Percentiles rank a stretch among this genome's conserved stretches.
These are phyloP conservation scores for Rostrohypoxylon terebratum DNA, from an alignment of 495 filamentous ascomycete species.

Conservation along the genomic window DNA sequence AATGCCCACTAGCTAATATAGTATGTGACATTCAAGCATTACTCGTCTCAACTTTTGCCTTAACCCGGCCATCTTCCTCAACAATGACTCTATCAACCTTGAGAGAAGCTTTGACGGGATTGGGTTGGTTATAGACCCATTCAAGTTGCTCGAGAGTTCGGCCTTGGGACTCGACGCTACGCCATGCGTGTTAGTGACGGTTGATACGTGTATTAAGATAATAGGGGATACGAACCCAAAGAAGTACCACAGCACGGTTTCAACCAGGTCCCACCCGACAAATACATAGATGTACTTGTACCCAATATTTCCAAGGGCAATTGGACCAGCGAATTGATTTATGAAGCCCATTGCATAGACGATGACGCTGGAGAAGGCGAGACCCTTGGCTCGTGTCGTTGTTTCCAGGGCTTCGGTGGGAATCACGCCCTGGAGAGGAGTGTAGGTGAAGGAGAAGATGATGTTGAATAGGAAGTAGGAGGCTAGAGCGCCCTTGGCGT, in stretches of 20 bases:
- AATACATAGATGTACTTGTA: conserved; percentile 64
- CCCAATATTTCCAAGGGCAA: conserved; percentile 60
- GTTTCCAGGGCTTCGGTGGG: conserved; percentile 67
- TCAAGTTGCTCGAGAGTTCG: conserved; percentile 65
- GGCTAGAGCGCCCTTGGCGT: conserved; percentile 59
- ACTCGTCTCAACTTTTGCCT: conserved; percentile 59
- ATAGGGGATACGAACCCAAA: conserved; percentile 56
- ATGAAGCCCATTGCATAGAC: conserved; percentile 61
- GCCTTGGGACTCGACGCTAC: conserved; percentile 62
- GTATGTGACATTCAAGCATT: conserved; percentile 18
- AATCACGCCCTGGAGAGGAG: conserved; percentile 69
- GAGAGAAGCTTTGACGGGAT: conserved; percentile 63
- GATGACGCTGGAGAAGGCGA: conserved; percentile 59
- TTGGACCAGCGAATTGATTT: conserved; percentile 64
- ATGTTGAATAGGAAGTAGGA: conserved; percentile 70
- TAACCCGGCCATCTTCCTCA: conserved; percentile 63
- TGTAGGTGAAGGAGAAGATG: conserved; percentile 70
- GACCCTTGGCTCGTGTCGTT: conserved; percentile 63
- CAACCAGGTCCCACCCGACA: conserved; percentile 60
- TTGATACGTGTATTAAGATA: background rate
- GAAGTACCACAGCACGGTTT: conserved; percentile 60
- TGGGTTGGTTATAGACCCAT: conserved; percentile 63
- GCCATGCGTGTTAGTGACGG: conserved; percentile 26
- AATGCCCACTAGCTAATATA: background rate
- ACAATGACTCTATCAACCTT: conserved; percentile 67